Conservation (phyloP, 2,329 filamentous ascomycete species). For the Microsporum audouinii region DNA sequence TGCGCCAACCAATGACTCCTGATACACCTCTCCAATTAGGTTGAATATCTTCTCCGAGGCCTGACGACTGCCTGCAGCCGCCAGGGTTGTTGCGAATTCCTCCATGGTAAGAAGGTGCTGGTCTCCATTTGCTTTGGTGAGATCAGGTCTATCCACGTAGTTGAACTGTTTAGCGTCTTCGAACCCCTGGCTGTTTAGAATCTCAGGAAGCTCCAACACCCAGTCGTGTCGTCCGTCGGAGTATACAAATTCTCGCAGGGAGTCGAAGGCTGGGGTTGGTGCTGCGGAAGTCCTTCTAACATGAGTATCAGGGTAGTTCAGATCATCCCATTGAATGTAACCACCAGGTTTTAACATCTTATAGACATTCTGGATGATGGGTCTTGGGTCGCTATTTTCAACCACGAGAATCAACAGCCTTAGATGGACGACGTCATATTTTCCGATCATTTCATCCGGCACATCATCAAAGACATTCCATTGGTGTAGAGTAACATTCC, state of each 20-base stretch:
- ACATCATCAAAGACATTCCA: constrained; percentile 3
- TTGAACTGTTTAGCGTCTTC: not conserved
- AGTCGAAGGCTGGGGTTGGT: not conserved
- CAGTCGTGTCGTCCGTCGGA: not conserved
- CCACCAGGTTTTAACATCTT: constrained; percentile 5
- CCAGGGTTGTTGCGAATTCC: constrained; percentile 3
- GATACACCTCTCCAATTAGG: constrained; percentile 2
- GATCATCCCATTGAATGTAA: constrained; percentile 3
- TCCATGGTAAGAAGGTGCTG: constrained; percentile 4
- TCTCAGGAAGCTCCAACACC: not conserved
- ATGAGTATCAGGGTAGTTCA: constrained; percentile 1
- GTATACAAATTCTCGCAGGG: constrained; percentile 2
- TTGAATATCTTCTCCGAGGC: constrained; percentile 3
- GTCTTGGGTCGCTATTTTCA: constrained; percentile 4
- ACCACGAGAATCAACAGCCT: constrained; percentile 2
- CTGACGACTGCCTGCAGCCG: not conserved
- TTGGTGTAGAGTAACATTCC: not conserved
- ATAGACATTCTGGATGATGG: not conserved
- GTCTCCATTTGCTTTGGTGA: constrained; percentile 2
- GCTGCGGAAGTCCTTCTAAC: not conserved
- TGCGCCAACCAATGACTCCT: not conserved
- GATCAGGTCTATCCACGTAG: not conserved
- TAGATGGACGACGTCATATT: constrained; percentile 4
- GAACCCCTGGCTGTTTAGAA: not conserved
- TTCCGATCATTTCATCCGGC: not conserved